A percentile compares a stretch with the other conserved stretches of the same genome.
Evolutionary conservation across 2,329 filamentous ascomycete species (phyloP).

Genomic region (Clonostachys rhizophaga): DNA sequence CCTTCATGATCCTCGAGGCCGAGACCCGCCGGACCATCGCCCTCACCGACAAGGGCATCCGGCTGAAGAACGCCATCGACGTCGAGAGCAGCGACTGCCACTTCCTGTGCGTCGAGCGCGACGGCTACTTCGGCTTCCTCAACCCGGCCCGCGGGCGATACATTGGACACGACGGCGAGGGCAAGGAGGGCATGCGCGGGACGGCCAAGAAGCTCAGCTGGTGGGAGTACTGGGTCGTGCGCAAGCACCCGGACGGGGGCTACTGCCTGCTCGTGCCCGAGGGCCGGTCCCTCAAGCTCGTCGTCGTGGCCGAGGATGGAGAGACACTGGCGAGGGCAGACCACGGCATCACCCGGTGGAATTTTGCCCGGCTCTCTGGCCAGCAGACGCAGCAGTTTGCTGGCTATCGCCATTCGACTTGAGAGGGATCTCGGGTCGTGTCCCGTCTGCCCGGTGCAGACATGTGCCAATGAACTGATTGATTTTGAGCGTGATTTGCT

Average conservation of each 20-base stretch:
- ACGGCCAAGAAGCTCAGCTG: neutral
- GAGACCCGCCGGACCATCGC: slow-evolving; percentile 4
- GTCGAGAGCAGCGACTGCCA: neutral
- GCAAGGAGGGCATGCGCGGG: neutral
- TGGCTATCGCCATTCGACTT: too few species aligned
- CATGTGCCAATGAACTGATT: too few species aligned
- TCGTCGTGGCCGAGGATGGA: neutral
- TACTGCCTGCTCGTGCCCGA: slow-evolving; percentile 5
- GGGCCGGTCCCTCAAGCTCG: slow-evolving; percentile 3
- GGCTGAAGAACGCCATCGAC: neutral
- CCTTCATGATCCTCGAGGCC: slow-evolving; percentile 8
- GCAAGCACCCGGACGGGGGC: slow-evolving; percentile 4
- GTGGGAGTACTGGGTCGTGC: slow-evolving; percentile 2
- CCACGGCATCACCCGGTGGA: slow-evolving; percentile 4
- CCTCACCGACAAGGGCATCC: neutral
- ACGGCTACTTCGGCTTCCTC: slow-evolving; percentile 6
- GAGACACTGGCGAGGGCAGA: neutral
- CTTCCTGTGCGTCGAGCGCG: slow-evolving; percentile 5
- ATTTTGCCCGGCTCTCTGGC: slow-evolving; percentile 1
- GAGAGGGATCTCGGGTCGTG: too few species aligned
- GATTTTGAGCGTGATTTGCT: too few species aligned
- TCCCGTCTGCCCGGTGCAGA: too few species aligned
- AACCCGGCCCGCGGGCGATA: slow-evolving; percentile 3
- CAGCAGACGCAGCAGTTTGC: too few species aligned
- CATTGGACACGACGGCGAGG: slow-evolving; percentile 3